Evolutionary conservation across 305 asterid species (phyloP), one percentile per base, ranked within the genome.

Genomic region (Fraxinus ornus): DNA sequence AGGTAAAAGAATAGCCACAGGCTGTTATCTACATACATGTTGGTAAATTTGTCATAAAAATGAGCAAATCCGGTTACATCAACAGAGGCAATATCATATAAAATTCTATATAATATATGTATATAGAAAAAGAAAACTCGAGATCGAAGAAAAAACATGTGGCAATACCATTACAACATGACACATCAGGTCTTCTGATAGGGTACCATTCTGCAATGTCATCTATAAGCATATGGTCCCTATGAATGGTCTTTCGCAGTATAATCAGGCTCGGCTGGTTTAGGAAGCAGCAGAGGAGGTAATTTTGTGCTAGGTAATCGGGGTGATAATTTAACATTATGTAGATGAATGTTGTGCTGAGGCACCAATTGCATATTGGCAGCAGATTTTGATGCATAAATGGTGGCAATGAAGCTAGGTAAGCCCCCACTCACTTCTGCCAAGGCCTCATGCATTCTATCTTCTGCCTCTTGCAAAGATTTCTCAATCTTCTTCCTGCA

Each of bases 231-330:
- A 2, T 35, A 78, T n/a, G 7, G 28, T 47, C 10, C 78, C 30
- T 79, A 64, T 9, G 83, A 78, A 76, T 5, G 64, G 32, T 77
- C 72, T 76, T 82, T 81, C 6, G 81, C 79, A 79, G 80, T 84
- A 76, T 92, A 93, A 87, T 90, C 92, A 32, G 94, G 94, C 84
- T 93, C 94, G 12, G 88, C 77, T 5, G 93, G 95, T 85, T 93
- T 93, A 91, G 87, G 93, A 66, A 85, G 91, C 80, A 90, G 77
- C 6, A 89, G 78, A 41, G 92, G 85, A 26, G 91, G 79, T 5
- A 70, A 28, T 2, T 70, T 70, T 15, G 12, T 5, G 1, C 41
- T 70, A 5, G 44, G 22, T 78, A 89, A 10, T 41, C 64, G 28
- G 3, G 91, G 89, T 5, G 89, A 80, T 37, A 85, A 26, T 49